Base-by-base conservation (phyloP, 768 basidiomycete species). In the Lactifluus echinatus region DNA sequence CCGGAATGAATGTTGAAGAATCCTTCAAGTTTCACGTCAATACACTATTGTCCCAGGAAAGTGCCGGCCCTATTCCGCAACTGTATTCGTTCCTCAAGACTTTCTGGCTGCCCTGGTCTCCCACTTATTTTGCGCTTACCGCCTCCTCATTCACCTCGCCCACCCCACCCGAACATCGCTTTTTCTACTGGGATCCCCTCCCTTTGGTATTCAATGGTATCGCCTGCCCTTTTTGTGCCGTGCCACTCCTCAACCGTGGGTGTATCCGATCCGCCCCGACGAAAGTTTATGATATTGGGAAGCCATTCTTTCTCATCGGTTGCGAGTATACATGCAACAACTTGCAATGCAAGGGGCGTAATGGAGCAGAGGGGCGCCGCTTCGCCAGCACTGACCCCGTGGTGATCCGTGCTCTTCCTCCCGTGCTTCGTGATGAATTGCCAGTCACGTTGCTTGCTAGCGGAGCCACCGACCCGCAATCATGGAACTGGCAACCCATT, bases 171-270 rank as follows among this genome's bases (percentile, higher is more conserved):
- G 82, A 87, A 53, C 84, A 89, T 61, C 80, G 79, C 3, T 91
- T 91, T 70, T 72, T 91, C n/a, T 91, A 87, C 63, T 91, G 89
- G 89, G 89, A 91, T 59, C 89, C 89, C 0, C 82, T 84, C 48
- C 85, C 88, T 0, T 80, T 91, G 46, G 81, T 89, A 8, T 87
- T 90, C 73, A 87, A 89, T 58, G 89, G 89, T 3, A 85, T 91
- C 43, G 75, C 80, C 1, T 91, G 89, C 63, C 85, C 87, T 0
- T 74, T 66, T 42, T 91, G 89, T 65, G 70, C 79, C 7, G 65
- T 75, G 4, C 76, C 83, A 1, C 76, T 91, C 37, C 62, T 67
- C 33, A 87, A 90, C 69, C 77, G 78, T 33, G 89, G 89, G 2
- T 79, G 84, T 40, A 89, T 90, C 69, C 79, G 75, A 59, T 78